A percentile compares a stretch with the other conserved stretches of the same genome.
These are phyloP conservation scores for Tylopilus subfusipes DNA, from an alignment of 768 basidiomycete species.

Conservation along the genomic window DNA sequence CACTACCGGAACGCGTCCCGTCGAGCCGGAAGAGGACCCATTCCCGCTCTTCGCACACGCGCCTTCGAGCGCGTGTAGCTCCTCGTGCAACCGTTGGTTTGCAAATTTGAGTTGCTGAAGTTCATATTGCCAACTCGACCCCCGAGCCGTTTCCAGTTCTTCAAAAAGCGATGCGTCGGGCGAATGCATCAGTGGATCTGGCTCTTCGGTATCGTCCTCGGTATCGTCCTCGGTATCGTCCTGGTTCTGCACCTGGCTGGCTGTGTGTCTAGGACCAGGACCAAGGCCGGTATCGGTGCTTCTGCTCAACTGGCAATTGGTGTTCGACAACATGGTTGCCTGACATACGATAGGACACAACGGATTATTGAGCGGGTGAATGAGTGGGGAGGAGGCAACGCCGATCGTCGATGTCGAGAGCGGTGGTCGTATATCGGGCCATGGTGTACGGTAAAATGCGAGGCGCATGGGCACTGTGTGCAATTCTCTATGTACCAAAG, in stretches of 20 bases:
- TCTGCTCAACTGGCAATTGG: neutral
- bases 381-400: constrained; percentile 2
- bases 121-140: constrained; percentile 92
- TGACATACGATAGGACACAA: constrained; percentile 31
- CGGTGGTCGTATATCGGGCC: neutral
- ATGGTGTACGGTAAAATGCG: constrained; percentile 37
- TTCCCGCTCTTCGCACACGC: neutral
- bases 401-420: neutral
- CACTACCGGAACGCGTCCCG: neutral
- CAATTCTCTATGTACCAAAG: constrained; percentile 40
- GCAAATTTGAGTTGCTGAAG: constrained; percentile 76
- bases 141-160: constrained; percentile 62
- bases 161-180: constrained; percentile 54
- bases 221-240: neutral
- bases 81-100: constrained; percentile 63
- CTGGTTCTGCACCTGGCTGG: neutral
- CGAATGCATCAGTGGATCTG: constrained; percentile 12
- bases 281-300: neutral
- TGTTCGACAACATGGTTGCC: constrained; percentile 18
- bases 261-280: neutral
- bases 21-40: neutral
- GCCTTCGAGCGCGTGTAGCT: constrained; percentile 43
- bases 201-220: neutral
- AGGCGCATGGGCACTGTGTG: constrained; percentile 30
- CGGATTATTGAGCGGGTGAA: constrained; percentile 15